Evolutionary conservation across 2,329 filamentous ascomycete genomes (phyloP).

Genomic region (Fusarium verticillioides): DNA sequence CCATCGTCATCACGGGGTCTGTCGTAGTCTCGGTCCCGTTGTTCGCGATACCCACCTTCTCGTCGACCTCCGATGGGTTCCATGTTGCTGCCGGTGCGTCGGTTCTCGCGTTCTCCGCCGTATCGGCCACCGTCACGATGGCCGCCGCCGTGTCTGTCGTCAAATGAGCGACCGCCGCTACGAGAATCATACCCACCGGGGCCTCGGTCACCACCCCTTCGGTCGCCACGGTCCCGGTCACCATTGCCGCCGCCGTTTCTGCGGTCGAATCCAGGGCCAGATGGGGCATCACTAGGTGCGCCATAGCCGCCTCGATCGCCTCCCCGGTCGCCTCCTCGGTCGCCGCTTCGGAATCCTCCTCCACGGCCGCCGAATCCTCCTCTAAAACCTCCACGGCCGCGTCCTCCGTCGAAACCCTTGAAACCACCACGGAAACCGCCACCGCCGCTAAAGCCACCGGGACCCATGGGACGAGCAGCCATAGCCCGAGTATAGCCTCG

Average conservation of each 20-base stretch:
- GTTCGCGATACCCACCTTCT: constrained; percentile 66
- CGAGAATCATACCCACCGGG: constrained; percentile 71
- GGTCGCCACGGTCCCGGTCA: constrained; percentile 51
- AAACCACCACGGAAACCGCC: constrained; percentile 60
- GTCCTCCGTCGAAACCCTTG: constrained; percentile 59
- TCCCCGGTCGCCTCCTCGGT: not conserved
- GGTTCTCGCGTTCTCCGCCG: constrained; percentile 58
- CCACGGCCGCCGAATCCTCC: constrained; percentile 67
- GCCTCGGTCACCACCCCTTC: constrained; percentile 56
- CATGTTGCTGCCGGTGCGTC: constrained; percentile 80
- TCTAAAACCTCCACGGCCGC: constrained; percentile 57
- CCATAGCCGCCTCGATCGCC: constrained; percentile 60
- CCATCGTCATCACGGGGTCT: constrained; percentile 67
- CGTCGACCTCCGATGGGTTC: constrained; percentile 81
- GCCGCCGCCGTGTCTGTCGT: constrained; percentile 64
- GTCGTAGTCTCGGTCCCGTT: constrained; percentile 64
- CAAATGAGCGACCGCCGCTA: constrained; percentile 66
- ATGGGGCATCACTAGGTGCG: constrained; percentile 68
- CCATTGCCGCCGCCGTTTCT: constrained; percentile 57
- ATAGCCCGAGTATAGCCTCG: constrained; percentile 90
- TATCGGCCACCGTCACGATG: constrained; percentile 57
- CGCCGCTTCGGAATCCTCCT: constrained; percentile 63
- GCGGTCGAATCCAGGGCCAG: constrained; percentile 66
- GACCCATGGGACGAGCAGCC: constrained; percentile 75
- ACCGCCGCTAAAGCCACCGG: constrained; percentile 69